phyloP scores from a whole-genome alignment of 495 filamentous ascomycete species.

The Saxispiralis lemnorum region DNA sequence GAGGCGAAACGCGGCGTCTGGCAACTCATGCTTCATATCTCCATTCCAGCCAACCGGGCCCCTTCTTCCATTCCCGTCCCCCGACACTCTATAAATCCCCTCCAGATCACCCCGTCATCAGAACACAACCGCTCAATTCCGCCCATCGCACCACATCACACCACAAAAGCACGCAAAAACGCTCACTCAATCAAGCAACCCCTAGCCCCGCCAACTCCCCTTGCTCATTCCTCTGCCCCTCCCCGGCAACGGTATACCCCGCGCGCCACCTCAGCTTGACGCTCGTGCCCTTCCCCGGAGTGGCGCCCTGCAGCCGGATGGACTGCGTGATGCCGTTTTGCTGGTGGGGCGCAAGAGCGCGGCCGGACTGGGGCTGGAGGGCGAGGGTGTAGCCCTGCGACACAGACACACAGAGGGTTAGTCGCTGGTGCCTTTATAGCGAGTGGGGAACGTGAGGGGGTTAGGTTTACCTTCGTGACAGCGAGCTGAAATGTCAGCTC shows the following conservation, averaged over 20 bases:
- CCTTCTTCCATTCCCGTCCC: too few species aligned
- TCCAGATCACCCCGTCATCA: too few species aligned
- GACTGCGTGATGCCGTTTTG: slow-evolving; percentile 63
- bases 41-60: too few species aligned
- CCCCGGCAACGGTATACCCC: slow-evolving; percentile 51
- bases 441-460: not conserved
- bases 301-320: slow-evolving; percentile 58
- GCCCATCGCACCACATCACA: too few species aligned
- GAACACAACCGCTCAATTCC: too few species aligned
- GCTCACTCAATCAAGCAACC: slow-evolving; percentile 33
- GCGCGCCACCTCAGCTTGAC: slow-evolving; percentile 83
- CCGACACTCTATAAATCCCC: too few species aligned
- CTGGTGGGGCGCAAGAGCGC: slow-evolving; percentile 55
- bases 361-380: slow-evolving; percentile 66
- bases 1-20: too few species aligned
- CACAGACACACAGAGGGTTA: not conserved
- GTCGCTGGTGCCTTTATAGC: not conserved
- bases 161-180: too few species aligned
- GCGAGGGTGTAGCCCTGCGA: slow-evolving; percentile 71
- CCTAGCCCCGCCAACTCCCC: slow-evolving; percentile 78
- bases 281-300: slow-evolving; percentile 47
- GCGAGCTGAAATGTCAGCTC: slow-evolving; percentile 83
- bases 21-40: too few species aligned
- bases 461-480: slow-evolving; percentile 59
- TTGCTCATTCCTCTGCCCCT: slow-evolving; percentile 49